Evolutionary conservation across 208 protist species (phyloP).

Genomic region (Trypanosomatidae sp.): DNA sequence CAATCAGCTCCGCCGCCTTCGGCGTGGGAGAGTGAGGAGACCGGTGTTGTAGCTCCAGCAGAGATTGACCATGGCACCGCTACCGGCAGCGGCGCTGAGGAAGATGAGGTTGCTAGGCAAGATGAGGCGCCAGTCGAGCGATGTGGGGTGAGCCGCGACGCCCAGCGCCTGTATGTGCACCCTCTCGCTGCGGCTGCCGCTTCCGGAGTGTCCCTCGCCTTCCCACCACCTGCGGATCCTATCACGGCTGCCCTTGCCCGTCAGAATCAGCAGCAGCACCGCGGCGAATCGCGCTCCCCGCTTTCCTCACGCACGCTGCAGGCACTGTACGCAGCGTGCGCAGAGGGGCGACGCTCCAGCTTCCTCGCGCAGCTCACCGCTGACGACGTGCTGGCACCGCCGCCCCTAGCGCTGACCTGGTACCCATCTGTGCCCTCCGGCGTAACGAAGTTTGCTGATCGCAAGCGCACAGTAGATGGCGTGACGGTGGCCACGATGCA

Average conservation of each 20-base stretch:
- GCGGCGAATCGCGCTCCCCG: constrained; percentile 32
- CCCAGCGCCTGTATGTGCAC: constrained; percentile 10
- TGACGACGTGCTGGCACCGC: constrained; percentile 35
- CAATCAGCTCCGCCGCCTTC: neutral
- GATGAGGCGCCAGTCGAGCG: constrained; percentile 3
- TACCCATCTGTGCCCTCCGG: constrained; percentile 20
- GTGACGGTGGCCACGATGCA: neutral
- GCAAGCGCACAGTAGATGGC: constrained; percentile 18
- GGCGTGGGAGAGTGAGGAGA: neutral
- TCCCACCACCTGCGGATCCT: constrained; percentile 11
- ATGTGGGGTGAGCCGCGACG: neutral
- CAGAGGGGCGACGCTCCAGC: constrained; percentile 8
- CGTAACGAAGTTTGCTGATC: constrained; percentile 12
- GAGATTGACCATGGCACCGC: neutral
- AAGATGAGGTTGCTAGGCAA: constrained; percentile 7
- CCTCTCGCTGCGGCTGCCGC: constrained; percentile 2
- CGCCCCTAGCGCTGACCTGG: constrained; percentile 45
- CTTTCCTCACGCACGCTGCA: constrained; percentile 40
- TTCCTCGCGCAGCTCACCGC: constrained; percentile 31
- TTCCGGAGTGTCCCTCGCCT: neutral
- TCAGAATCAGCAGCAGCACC: constrained; percentile 30
- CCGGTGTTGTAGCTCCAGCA: neutral
- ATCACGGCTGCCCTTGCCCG: constrained; percentile 31
- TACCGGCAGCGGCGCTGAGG: constrained; percentile 4
- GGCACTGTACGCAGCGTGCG: constrained; percentile 21